These are phyloP conservation scores for Lentinus brumalis DNA, from an alignment of 768 basidiomycete species.

Conservation along the genomic window DNA sequence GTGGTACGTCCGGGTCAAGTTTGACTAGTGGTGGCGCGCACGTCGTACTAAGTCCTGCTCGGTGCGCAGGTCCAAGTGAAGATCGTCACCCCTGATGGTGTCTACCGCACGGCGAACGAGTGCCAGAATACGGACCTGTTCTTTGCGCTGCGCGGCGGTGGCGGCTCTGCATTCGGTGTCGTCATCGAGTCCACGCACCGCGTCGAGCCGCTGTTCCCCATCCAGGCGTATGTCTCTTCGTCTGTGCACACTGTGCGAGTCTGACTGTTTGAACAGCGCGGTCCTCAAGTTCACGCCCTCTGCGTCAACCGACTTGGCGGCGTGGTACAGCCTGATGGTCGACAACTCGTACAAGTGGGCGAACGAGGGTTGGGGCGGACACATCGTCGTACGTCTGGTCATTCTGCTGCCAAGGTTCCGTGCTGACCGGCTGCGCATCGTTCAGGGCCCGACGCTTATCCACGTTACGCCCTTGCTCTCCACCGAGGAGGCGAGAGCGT, in stretches of 20 bases:
- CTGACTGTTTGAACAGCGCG: slow-evolving; percentile 21
- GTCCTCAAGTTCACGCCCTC: slow-evolving; percentile 29
- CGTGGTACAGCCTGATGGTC: slow-evolving; percentile 32
- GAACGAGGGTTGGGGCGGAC: slow-evolving; percentile 40
- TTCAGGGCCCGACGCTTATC: slow-evolving; percentile 29
- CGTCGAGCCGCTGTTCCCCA: slow-evolving; percentile 24
- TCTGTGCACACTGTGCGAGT: not conserved
- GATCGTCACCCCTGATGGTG: slow-evolving; percentile 56
- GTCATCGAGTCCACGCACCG: slow-evolving; percentile 30
- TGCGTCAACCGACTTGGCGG: slow-evolving; percentile 18
- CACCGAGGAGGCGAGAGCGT: slow-evolving; percentile 38
- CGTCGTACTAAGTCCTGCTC: not conserved
- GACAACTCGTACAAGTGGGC: slow-evolving; percentile 36
- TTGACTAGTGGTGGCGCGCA: not conserved
- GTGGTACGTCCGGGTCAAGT: slow-evolving; percentile 23
- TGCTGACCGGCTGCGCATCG: too few species aligned
- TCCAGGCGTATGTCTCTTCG: slow-evolving; percentile 28
- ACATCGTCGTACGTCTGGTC: slow-evolving; percentile 36
- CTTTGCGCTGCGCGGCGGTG: slow-evolving; percentile 52
- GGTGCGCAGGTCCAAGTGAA: slow-evolving; percentile 44
- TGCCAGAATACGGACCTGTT: slow-evolving; percentile 53
- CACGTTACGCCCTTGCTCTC: slow-evolving; percentile 48
- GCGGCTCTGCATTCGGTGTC: slow-evolving; percentile 39
- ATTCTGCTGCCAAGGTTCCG: too few species aligned
- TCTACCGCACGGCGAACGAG: slow-evolving; percentile 45